Evolutionary conservation across 1,284 basidiomycete genomes (phyloP).

Genomic region (Malassezia arunalokei): DNA sequence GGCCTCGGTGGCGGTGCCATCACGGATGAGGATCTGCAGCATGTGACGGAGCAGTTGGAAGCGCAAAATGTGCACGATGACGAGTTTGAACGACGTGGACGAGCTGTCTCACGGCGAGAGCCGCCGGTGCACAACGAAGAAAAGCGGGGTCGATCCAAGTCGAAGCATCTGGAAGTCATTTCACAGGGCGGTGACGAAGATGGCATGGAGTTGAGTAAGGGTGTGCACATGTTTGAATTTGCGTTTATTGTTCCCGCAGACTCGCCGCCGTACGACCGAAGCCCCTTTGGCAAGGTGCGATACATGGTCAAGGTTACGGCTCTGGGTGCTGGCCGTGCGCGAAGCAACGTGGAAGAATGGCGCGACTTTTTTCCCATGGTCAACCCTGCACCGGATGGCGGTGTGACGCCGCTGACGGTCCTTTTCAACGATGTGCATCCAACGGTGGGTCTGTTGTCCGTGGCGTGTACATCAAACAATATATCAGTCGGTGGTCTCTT

Average conservation of each 20-base stretch:
- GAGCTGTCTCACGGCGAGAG: neutral
- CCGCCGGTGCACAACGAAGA: neutral
- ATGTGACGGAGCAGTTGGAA: slow-evolving; percentile 1
- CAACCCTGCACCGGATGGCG: slow-evolving; percentile 40
- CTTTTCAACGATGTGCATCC: slow-evolving; percentile 45
- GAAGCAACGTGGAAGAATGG: slow-evolving; percentile 39
- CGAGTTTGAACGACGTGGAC: slow-evolving; percentile 1
- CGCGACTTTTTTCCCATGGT: slow-evolving; percentile 44
- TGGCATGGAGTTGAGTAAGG: slow-evolving; percentile 38
- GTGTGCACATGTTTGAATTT: slow-evolving; percentile 46
- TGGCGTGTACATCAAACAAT: slow-evolving; percentile 44
- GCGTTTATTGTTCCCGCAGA: slow-evolving; percentile 44
- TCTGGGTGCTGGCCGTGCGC: slow-evolving; percentile 39
- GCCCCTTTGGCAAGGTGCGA: slow-evolving; percentile 37
- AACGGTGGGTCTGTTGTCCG: slow-evolving; percentile 40
- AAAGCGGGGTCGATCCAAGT: slow-evolving; percentile 20
- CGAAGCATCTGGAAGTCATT: neutral
- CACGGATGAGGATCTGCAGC: slow-evolving; percentile 9
- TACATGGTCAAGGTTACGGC: slow-evolving; percentile 44
- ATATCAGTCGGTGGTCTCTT: slow-evolving; percentile 44
- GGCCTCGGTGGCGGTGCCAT: neutral
- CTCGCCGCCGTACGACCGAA: slow-evolving; percentile 41
- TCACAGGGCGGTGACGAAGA: slow-evolving; percentile 21
- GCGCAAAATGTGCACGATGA: slow-evolving; percentile 11
- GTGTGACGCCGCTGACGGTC: slow-evolving; percentile 38